Evolutionary conservation across 306 rosid genomes (phyloP), one percentile per base, ranked within the genome.

Genomic region (Lotus japonicus): DNA sequence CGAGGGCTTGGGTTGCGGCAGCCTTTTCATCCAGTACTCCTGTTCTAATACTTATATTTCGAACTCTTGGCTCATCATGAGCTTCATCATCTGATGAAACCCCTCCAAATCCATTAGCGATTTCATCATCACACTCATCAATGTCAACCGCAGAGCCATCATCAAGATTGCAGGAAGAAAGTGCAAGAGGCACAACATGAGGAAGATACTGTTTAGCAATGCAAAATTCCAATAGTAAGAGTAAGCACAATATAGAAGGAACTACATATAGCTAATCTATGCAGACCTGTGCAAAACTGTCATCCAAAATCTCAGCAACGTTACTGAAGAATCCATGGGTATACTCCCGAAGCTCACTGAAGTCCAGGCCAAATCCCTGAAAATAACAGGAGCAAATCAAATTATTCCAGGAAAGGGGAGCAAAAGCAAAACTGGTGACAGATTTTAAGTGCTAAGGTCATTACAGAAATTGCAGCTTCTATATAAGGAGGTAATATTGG

Each of bases 11-110:
- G 61, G 99, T 95, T 57, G 99, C 99, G 74, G 99, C 97, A 65
- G 99, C 97, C 82, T 95, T 95, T 80, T 95, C 99, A 83, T 95
- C 99, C 85, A 95, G 72, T 50, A 95, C 99, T 28, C 99, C 99
- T 64, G 99, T 95, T 75, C 99, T 87, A 67, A 95, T 75, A 68
- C 97, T 95, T 62, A 90, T 88, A 74, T 95, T 95, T 26, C 97
- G 87, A 65, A 95, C 96, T 79, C 99, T 88, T 61, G 97, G 95
- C 70, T 95, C 99, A 83, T 95, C 96, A 78, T 80, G 97, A 74
- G 91, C 95, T 80, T 95, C 99, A 48, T 95, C 97, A 57, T 95
- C 99, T 19, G 99, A 95, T 48, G 97, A 95, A 81, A 95, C 99
- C 78, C 89, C 99, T 58, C 92, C 97, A 90, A 95, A 91, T 48